Percentiles rank a stretch among this genome's conserved stretches.
phyloP scores from a whole-genome alignment of 2,329 filamentous ascomycete species.

The Phialemoniopsis sp. region DNA sequence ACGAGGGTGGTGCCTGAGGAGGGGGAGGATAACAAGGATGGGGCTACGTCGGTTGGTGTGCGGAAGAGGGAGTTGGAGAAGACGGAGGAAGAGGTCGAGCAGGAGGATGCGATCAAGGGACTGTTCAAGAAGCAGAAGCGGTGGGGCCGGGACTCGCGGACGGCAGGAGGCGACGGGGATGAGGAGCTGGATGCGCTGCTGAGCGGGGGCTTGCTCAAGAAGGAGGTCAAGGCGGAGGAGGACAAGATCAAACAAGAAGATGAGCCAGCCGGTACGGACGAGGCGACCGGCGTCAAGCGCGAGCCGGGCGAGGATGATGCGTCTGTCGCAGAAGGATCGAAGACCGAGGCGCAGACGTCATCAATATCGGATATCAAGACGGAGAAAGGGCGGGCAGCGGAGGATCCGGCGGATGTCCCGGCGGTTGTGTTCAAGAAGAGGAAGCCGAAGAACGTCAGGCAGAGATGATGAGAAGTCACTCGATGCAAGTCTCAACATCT shows the following conservation, averaged over 20 bases:
- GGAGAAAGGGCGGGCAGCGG: conserved; percentile 4
- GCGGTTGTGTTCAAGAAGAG: conserved; percentile 76
- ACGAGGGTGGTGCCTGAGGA: conserved; percentile 50
- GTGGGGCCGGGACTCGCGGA: conserved; percentile 51
- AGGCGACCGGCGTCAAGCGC: neutral
- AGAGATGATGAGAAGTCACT: conserved; percentile 38
- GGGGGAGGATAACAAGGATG: conserved; percentile 30
- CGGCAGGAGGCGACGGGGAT: conserved; percentile 39
- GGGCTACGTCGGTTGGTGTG: conserved; percentile 49
- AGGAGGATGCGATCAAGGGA: conserved; percentile 52
- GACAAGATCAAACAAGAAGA: conserved; percentile 21
- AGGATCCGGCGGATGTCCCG: conserved; percentile 17
- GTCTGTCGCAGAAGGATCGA: conserved; percentile 17
- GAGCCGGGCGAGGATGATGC: conserved; percentile 12
- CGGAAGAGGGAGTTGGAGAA: conserved; percentile 57
- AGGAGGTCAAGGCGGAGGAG: conserved; percentile 20
- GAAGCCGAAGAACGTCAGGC: conserved; percentile 62
- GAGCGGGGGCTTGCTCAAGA: conserved; percentile 25
- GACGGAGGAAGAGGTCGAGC: conserved; percentile 57
- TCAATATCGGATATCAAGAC: conserved; percentile 21
- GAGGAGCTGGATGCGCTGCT: conserved; percentile 61
- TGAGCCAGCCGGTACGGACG: neutral
- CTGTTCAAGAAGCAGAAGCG: conserved; percentile 55
- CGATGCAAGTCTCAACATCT: neutral
- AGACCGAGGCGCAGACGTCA: conserved; percentile 13